Base-by-base conservation (phyloP, 805 yeast species). In the Candida loeiensis region DNA sequence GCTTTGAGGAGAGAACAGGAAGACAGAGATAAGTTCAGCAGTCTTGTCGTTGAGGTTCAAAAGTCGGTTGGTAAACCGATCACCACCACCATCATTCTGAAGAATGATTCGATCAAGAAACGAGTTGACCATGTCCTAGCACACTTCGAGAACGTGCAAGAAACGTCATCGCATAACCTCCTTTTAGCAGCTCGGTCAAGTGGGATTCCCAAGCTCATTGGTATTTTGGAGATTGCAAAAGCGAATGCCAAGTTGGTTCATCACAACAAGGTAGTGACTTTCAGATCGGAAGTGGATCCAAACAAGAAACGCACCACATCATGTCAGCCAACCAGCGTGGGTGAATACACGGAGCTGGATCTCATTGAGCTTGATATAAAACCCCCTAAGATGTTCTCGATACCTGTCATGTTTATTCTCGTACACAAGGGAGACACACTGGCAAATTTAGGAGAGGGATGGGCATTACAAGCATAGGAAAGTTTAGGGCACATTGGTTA, bases 151-250 rank as follows among this genome's bases (percentile, higher is more conserved):
- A 15, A 12, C 12, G n/a, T n/a, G n/a, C n/a, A n/a, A n/a, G n/a
- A n/a, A n/a, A 4, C 36, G 6, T 32, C 28, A 4, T 16, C 41
- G 8, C 31, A 34, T 2, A 36, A 38, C 17, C 45, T 55, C 13
- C 34, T 54, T 16, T 29, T 57, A 9, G 51, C 40, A 1, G 55
- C 50, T n/a, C 52, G 41, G 24, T 52, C 60, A 15, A 29, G 30
- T 3, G 42, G 46, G 8, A 43, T 55, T 3, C 40, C 47, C 12
- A 55, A 54, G 38, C 45, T 54, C 13, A 45, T 57, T 3, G 43
- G 55, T 1, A 45, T 51, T 4, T 53, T 48, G 6, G 62, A 57
- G 32, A 48, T 47, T 14, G 45, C 48, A 16, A 57, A 57, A 40
- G 46, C 42, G 25, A 40, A 45, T 16, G 4, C 36, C 8, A 13